Base-by-base conservation (phyloP, 2,329 filamentous ascomycete species). In the Diaporthe ampelina region DNA sequence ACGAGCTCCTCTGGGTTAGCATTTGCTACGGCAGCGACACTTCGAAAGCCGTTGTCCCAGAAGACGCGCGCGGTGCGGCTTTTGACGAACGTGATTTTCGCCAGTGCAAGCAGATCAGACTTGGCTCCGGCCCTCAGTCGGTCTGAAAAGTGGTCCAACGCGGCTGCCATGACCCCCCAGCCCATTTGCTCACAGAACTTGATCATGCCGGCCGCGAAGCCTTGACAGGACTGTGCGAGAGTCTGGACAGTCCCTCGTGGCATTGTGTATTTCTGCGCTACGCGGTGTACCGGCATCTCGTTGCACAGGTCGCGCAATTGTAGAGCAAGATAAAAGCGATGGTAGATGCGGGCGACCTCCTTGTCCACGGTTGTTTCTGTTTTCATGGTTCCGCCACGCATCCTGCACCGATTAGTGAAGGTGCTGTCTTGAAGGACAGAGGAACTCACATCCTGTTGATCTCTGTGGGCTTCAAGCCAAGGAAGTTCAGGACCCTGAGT, bases 261-360 rank as follows among this genome's bases (percentile, higher is more conserved):
- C 74, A 91, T 90, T 75, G 91, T 89, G 80, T 94, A 95, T 79
- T 94, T 94, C 21, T 87, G 86, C 35, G 93, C 91, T 37, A 95
- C 92, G 3, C 87, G 83, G 77, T 94, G 90, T 43, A 95, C 87
- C 0, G 94, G 93, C 74, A 92, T 85, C 80, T 95, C 94, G 80
- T 94, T 95, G 81, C 93, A 95, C 48, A 95, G 84, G 79, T 95
- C 93, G 45, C 93, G 91, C n/a, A 95, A 88, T 80, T 95, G 94
- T 56, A 95, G 88, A 8, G 94, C 93, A 21, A 93, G 86, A 80
- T 95, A 95, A 77, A 94, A 94, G 19, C 94, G 89, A 29, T 89
- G 89, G 80, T 95, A 94, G 54, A 94, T 88, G 15, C 91, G 87
- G 3, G 90, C 88, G 26, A 85, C 83, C 48, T 91, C 89, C 71